Conservation (phyloP, 768 basidiomycete genomes). For the Pholiota molesta region DNA sequence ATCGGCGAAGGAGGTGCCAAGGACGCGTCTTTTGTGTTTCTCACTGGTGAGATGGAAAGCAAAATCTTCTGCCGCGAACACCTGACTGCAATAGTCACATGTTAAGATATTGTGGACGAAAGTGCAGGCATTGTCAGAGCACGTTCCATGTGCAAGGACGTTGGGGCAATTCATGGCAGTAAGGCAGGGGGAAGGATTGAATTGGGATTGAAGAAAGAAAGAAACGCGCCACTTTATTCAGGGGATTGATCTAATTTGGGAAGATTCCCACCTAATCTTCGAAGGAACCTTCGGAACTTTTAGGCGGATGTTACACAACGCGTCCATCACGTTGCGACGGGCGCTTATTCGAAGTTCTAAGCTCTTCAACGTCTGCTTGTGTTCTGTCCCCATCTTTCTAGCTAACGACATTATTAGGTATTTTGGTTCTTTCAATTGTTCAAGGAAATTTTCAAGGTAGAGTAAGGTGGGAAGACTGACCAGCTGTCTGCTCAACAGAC, state of each 20-base stretch:
- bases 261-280: not conserved
- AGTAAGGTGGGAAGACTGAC: too few species aligned
- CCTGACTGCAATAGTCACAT: conserved; percentile 42
- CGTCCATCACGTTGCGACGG: not conserved
- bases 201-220: not conserved
- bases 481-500: too few species aligned
- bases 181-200: not conserved
- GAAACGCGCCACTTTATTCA: not conserved
- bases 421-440: too few species aligned
- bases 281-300: not conserved
- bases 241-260: not conserved
- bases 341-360: not conserved
- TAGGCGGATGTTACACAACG: not conserved
- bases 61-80: conserved; percentile 30
- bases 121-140: conserved; percentile 32
- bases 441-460: too few species aligned
- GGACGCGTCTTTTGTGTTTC: conserved; percentile 31
- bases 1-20: conserved; percentile 21
- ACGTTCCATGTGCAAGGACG: conserved; percentile 38
- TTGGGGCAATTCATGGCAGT: conserved; percentile 35
- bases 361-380: not conserved
- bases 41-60: conserved; percentile 29
- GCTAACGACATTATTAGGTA: too few species aligned
- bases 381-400: too few species aligned
- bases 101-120: conserved; percentile 37